These are phyloP conservation scores for Cruciata laevipes DNA, from an alignment of 257 asterid genomes.

Conservation along the genomic window DNA sequence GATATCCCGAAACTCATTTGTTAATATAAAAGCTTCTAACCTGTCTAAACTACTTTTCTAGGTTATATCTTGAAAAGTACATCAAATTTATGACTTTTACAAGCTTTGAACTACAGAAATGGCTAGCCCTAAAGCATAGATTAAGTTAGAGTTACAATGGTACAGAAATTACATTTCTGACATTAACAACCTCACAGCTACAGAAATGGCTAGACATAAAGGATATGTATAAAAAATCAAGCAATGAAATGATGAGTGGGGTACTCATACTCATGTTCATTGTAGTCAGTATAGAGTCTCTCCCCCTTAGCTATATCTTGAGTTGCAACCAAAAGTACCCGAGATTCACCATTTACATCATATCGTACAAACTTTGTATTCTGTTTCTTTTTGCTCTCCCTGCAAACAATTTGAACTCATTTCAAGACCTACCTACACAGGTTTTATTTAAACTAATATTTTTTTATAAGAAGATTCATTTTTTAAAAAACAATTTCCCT, in stretches of 20 bases:
- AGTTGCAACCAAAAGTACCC: slow-evolving; percentile 59
- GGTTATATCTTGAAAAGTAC: background rate
- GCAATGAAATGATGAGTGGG: slow-evolving; percentile 64
- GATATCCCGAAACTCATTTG: background rate
- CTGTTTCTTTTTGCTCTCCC: slow-evolving; percentile 81
- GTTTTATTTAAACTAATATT: too few relatives aligned
- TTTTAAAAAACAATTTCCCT: too few relatives aligned
- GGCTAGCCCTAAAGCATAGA: too few relatives aligned
- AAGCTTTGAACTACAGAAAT: too few relatives aligned
- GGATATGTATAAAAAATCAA: background rate
- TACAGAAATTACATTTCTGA: too few relatives aligned
- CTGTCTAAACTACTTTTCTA: too few relatives aligned
- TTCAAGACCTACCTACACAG: slow-evolving; percentile 19
- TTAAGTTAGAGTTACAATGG: too few relatives aligned
- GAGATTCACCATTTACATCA: slow-evolving; percentile 52
- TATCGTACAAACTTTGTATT: slow-evolving; percentile 75
- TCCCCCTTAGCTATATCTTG: slow-evolving; percentile 80
- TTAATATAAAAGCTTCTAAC: background rate
- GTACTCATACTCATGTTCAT: slow-evolving; percentile 77
- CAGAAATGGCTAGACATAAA: too few relatives aligned
- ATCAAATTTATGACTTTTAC: background rate
- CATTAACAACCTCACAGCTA: too few relatives aligned
- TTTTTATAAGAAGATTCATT: background rate
- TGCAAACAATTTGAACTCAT: slow-evolving; percentile 31
- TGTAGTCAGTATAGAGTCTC: slow-evolving; percentile 77